A percentile compares a stretch with the other conserved stretches of the same genome.
Conservation (phyloP, 495 filamentous ascomycete species). For the Aspergillus baeticus region DNA sequence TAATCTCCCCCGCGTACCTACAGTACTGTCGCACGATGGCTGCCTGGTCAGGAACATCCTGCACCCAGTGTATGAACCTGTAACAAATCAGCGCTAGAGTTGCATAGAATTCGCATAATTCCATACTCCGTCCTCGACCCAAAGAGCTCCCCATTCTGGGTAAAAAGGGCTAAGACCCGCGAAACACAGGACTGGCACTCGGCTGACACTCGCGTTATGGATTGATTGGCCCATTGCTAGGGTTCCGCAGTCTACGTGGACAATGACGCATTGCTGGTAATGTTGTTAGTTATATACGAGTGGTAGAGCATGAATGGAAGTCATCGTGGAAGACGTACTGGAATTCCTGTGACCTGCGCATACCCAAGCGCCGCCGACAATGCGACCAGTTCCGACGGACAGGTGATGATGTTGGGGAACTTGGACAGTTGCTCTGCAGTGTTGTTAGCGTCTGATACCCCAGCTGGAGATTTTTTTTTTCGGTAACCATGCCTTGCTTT, state of each 20-base stretch:
- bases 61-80: conserved; percentile 97
- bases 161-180: conserved; percentile 87
- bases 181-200: conserved; percentile 86
- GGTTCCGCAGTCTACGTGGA: conserved; percentile 95
- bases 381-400: conserved; percentile 97
- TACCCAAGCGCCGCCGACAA: conserved; percentile 96
- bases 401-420: conserved; percentile 88
- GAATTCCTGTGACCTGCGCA: conserved; percentile 79
- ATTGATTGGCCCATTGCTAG: conserved; percentile 88
- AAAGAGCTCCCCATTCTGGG: conserved; percentile 84
- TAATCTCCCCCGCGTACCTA: conserved; percentile 84
- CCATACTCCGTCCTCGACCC: no score
- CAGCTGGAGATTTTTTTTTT: no score
- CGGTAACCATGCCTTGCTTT: no score
- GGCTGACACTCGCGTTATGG: conserved; percentile 83
- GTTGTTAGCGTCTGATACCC: no score
- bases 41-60: conserved; percentile 93
- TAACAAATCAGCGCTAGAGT: no score
- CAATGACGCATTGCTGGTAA: conserved; percentile 85
- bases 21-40: conserved; percentile 92
- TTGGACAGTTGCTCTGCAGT: conserved; percentile 56
- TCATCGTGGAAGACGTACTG: no score
- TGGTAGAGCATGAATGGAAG: no score
- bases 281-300: no score
- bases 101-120: no score